A percentile compares a stretch with the other conserved stretches of the same genome.
Evolutionary conservation across 805 yeast genomes (phyloP).

Genomic region (Candida chauliodis): DNA sequence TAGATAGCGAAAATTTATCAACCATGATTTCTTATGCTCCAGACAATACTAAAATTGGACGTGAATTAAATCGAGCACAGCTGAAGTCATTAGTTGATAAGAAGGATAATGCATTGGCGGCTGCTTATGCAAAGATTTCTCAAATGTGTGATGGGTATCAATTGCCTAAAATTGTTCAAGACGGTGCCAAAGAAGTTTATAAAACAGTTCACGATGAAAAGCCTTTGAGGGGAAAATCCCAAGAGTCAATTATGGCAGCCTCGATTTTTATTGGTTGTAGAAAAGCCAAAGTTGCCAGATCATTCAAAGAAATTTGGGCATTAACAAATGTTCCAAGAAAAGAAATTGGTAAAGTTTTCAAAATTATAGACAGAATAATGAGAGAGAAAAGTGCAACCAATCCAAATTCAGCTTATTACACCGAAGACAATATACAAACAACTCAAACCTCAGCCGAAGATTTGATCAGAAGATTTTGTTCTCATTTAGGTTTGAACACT

Average conservation of each 20-base stretch:
- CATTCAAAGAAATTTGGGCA: conserved; percentile 94
- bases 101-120: conserved; percentile 80
- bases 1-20: conserved; percentile 87
- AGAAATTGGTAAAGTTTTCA: conserved; percentile 90
- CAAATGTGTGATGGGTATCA: conserved; percentile 97
- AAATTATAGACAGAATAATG: conserved; percentile 63
- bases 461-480: conserved; percentile 91
- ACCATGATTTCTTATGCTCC: conserved; percentile 88
- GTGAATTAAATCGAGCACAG: conserved; percentile 89
- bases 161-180: conserved; percentile 91
- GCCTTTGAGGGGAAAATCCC: conserved; percentile 82
- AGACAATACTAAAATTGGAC: conserved; percentile 80
- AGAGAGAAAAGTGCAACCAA: conserved; percentile 54
- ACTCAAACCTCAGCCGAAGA: conserved; percentile 92
- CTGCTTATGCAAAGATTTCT: conserved; percentile 86
- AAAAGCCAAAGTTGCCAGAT: conserved; percentile 88
- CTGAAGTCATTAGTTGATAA: conserved; percentile 79
- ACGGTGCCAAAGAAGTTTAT: conserved; percentile 95
- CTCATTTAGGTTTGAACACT: conserved; percentile 83
- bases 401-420: conserved; percentile 34
- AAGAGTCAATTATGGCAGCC: conserved; percentile 94
- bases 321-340: conserved; percentile 89
- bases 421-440: conserved; percentile 54
- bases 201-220: conserved; percentile 86
- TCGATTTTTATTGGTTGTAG: conserved; percentile 93